Base-by-base conservation (phyloP, 768 basidiomycete genomes). In the Lentinula aciculospora region DNA sequence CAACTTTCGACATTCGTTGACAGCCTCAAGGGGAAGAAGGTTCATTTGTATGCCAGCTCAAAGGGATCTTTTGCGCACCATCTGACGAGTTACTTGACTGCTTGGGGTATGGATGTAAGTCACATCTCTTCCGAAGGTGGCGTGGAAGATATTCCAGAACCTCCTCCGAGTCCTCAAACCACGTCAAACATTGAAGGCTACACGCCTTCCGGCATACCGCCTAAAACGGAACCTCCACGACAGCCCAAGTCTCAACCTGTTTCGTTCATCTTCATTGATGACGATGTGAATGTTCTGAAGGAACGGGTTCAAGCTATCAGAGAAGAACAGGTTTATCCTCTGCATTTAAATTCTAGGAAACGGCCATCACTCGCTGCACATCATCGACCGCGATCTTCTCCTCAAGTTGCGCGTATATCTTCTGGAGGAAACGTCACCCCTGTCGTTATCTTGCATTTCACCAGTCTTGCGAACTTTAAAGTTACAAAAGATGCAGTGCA, bases 101-200 rank as follows among this genome's bases (percentile, higher is more conserved):
- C 89, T 4, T 98, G 96, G 96, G 94, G 95, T 12, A 82, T 98
- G 86, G 92, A 96, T 65, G 86, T 98, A 42, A 86, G 83, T 53
- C 93, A 94, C 72, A 77, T 86, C 44, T 84, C 86, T 7, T 75
- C 81, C 1, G 84, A 86, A 53, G 76, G 78, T 10, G 81, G 79
- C 21, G 69, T 69, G 2, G 84, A 89, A 53, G 68, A 65, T 7
- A 61, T 65, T 53, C 67, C 62, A 4, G 70, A 48, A 45, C 60
- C 29, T 61, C 67, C 53, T 3, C 55, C 60, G 13, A 63, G 58
- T 57, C 54, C 66, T 39, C 13, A 45, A 1, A 36, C 45, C 9
- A 21, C 40, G 12, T 31, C 56, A 3, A 57, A 57, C 57, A 13
- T 59, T 47, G 42, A 58, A 45, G 25, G 23, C 39, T 55, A 53